Percentiles rank a stretch among this genome's conserved stretches.
Conservation (phyloP, 768 basidiomycete genomes). For the Boletus eberwhitei region DNA sequence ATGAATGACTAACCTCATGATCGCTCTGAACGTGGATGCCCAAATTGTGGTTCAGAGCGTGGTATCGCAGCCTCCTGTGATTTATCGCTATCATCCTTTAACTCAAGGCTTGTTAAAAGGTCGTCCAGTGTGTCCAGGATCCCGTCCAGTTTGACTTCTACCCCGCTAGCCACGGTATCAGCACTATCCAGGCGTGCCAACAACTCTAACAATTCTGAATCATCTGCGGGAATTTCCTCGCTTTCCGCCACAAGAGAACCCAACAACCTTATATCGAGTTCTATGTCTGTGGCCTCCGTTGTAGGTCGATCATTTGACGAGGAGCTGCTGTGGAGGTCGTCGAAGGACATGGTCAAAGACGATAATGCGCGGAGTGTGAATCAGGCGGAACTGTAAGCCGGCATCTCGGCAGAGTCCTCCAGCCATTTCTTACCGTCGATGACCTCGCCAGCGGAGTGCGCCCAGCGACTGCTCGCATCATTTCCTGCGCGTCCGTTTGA, state of each 20-base stretch:
- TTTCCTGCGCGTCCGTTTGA: slow-evolving; percentile 52
- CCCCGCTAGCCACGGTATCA: slow-evolving; percentile 53
- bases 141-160: slow-evolving; percentile 61
- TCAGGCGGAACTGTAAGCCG: not conserved
- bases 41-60: not conserved
- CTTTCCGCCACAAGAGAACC: slow-evolving; percentile 29
- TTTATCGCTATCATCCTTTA: slow-evolving; percentile 1
- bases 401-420: slow-evolving; percentile 25
- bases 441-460: slow-evolving; percentile 50
- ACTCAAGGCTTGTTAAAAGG: slow-evolving; percentile 47
- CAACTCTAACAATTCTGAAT: slow-evolving; percentile 40
- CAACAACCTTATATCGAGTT: slow-evolving; percentile 38
- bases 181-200: slow-evolving; percentile 55
- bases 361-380: slow-evolving; percentile 24
- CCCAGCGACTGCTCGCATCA: slow-evolving; percentile 49
- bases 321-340: slow-evolving; percentile 19
- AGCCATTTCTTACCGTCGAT: slow-evolving; percentile 27
- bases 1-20: slow-evolving; percentile 15
- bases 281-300: slow-evolving; percentile 18
- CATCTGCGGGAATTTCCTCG: slow-evolving; percentile 30
- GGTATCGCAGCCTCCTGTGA: not conserved
- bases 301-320: slow-evolving; percentile 7
- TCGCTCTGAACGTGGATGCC: not conserved
- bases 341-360: slow-evolving; percentile 24
- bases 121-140: slow-evolving; percentile 57